Percentiles rank a stretch among this genome's conserved stretches.
These are phyloP conservation scores for Pholiota adiposa DNA, from an alignment of 1,284 basidiomycete species.

Conservation along the genomic window DNA sequence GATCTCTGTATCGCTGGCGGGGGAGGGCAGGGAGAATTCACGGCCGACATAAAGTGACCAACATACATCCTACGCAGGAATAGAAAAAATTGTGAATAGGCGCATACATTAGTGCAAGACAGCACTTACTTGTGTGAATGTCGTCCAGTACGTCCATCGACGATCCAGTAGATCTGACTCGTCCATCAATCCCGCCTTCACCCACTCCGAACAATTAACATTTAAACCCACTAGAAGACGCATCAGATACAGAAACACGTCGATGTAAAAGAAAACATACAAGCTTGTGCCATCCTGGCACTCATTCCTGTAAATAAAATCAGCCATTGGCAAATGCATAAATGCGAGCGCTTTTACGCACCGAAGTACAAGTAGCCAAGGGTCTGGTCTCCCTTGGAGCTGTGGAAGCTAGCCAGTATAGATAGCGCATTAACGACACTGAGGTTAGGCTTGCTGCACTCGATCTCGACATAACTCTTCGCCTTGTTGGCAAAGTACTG, in stretches of 20 bases:
- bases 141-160: conserved; percentile 60
- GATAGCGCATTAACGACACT: conserved; percentile 62
- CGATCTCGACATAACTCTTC: conserved; percentile 56
- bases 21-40: conserved; percentile 52
- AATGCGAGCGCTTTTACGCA: conserved; percentile 25
- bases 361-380: conserved; percentile 65
- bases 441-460: conserved; percentile 61
- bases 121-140: conserved; percentile 48
- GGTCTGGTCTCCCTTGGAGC: conserved; percentile 57
- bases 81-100: background rate
- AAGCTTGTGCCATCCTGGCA: conserved; percentile 48
- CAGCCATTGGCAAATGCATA: background rate
- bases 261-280: conserved; percentile 27
- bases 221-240: conserved; percentile 52
- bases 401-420: conserved; percentile 62
- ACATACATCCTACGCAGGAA: conserved; percentile 50
- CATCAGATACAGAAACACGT: background rate
- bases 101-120: background rate
- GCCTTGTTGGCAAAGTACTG: conserved; percentile 56
- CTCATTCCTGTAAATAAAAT: conserved; percentile 47
- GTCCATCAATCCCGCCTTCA: conserved; percentile 51
- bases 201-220: conserved; percentile 61
- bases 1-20: conserved; percentile 29
- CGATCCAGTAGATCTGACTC: conserved; percentile 56
- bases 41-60: conserved; percentile 65